Percentiles rank a stretch among this genome's conserved stretches.
phyloP scores from a whole-genome alignment of 495 filamentous ascomycete genomes.

The Penicillium manginii region DNA sequence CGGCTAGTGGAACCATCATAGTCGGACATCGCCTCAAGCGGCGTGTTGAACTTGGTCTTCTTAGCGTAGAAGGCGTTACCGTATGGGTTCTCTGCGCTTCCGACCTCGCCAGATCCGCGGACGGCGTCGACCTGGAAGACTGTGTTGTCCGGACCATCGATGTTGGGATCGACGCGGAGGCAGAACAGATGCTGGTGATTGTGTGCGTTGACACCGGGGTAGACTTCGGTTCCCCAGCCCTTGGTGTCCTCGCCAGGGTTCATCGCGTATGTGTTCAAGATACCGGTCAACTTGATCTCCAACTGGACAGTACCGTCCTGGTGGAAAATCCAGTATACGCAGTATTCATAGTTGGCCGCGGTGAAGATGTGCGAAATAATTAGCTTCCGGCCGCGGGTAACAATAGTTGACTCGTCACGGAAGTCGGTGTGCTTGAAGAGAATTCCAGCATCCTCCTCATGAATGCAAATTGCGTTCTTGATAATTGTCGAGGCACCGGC shows the following conservation, averaged over 20 bases:
- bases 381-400: constrained; percentile 70
- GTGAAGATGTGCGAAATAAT: constrained; percentile 69
- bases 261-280: constrained; percentile 73
- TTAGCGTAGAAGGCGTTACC: constrained; percentile 95
- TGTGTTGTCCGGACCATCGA: constrained; percentile 75
- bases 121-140: constrained; percentile 27
- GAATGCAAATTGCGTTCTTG: constrained; percentile 78
- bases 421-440: constrained; percentile 86
- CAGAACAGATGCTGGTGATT: constrained; percentile 98
- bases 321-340: constrained; percentile 56
- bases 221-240: constrained; percentile 93
- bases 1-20: constrained; percentile 79
- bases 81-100: constrained; percentile 82
- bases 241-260: constrained; percentile 80
- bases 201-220: constrained; percentile 76
- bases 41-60: constrained; percentile 78
- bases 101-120: constrained; percentile 62
- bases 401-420: constrained; percentile 67
- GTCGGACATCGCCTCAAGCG: constrained; percentile 73
- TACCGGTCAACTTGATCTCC: constrained; percentile 52
- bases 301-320: constrained; percentile 54
- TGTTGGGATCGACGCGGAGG: constrained; percentile 83
- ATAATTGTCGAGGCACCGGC: constrained; percentile 62
- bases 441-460: constrained; percentile 75
- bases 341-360: constrained; percentile 68